These are phyloP conservation scores for Fusarium foetens DNA, from an alignment of 2,329 filamentous ascomycete genomes.

Conservation along the genomic window DNA sequence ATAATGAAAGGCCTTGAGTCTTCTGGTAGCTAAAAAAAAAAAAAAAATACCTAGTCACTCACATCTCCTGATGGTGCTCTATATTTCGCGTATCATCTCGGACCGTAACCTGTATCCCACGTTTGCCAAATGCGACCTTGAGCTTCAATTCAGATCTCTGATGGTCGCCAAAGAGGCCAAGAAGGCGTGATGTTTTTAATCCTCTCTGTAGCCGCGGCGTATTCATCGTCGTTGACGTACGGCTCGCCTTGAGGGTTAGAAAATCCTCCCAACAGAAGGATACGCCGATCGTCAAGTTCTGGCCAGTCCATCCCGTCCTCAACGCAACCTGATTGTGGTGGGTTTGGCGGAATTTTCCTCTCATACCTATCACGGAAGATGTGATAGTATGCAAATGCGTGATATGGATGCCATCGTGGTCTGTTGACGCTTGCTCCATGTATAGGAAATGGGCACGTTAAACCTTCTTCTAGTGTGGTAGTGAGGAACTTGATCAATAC, in stretches of 20 bases:
- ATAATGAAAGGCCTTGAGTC: neutral
- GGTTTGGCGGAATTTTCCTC: neutral
- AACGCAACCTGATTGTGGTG: neutral
- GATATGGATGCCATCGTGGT: constrained; percentile 21
- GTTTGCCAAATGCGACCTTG: too few species aligned
- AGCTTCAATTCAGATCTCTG: neutral
- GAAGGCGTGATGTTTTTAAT: constrained; percentile 2
- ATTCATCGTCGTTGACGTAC: neutral
- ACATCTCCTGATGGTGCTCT: fast-evolving
- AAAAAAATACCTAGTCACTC: neutral
- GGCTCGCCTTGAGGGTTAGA: neutral
- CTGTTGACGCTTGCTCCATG: constrained; percentile 6
- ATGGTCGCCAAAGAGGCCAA: neutral
- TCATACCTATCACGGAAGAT: constrained; percentile 30
- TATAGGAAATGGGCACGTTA: constrained; percentile 5
- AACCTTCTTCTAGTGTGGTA: fast-evolving
- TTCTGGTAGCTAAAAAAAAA: neutral
- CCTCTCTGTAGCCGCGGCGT: neutral
- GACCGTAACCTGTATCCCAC: too few species aligned
- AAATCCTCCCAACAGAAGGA: neutral
- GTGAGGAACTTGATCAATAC: constrained; percentile 2
- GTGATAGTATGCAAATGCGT: constrained; percentile 16
- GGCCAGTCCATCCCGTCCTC: constrained; percentile 8
- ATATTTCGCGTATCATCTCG: neutral
- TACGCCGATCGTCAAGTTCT: neutral